Base-by-base conservation (phyloP, 768 basidiomycete genomes). In the Serendipita sp. region DNA sequence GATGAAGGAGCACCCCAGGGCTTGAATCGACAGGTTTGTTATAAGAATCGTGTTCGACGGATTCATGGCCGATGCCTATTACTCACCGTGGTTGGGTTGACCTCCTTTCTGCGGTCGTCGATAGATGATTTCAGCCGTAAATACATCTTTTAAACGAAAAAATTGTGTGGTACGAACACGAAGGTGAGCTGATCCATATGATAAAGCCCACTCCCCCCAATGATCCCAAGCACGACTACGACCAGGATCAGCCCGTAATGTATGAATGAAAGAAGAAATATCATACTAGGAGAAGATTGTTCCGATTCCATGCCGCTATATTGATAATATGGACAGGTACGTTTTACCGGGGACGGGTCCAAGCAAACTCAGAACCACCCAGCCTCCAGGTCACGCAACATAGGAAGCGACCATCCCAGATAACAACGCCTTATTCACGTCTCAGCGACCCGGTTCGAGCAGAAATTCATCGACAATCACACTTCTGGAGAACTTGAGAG, bases 1-100 rank as follows among this genome's bases (percentile, higher is more conserved):
- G 92, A 88, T 38, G 86, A 89, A 2, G 95, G 90, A 70, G 80
- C 78, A 28, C 95, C 95, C 93, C 93, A 98, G 8, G 95, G 95
- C 91, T 94, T 67, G 13, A 41, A 7, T 11, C 5, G 5, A 54
- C 15, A 41, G 53, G 1, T 38, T 8, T n/a, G 16, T 10, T 47
- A n/a, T 28, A n/a, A n/a, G 48, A 24, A 30, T 35, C 5, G 41
- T 54, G 34, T 11, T 18, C 13, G 24, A 16, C 18, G 3, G 15
- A 41, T 15, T 45, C 24, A 38, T 30, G 63, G 2, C 10, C 16
- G 10, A 24, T 24, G 24, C 24, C 24, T 24, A 24, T 24, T 24
- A 72, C 84, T 68, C 70, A 91, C 91, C 16, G 92, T 96, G 70
- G 88, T 80, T 35, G 89, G 85, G 72, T 89, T 86, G 54, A 92